Evolutionary conservation across 441 rosid species (phyloP).

Genomic region (Gossypium trilobum): DNA sequence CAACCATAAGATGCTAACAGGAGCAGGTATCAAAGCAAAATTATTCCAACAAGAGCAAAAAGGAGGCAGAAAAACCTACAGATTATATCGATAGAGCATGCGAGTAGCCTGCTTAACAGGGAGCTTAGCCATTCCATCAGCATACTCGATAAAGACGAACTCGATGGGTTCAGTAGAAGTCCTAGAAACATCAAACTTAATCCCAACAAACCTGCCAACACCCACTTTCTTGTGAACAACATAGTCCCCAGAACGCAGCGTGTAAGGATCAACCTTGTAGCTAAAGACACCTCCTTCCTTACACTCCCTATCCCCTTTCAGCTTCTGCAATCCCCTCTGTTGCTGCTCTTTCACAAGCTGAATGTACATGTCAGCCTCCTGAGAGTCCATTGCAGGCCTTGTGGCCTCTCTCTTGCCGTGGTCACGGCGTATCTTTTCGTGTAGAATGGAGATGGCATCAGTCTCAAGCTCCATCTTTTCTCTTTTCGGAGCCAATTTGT

Average conservation of each 20-base stretch:
- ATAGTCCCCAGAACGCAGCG: slow-evolving; percentile 66
- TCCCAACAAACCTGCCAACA: slow-evolving; percentile 77
- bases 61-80: slow-evolving; percentile 37
- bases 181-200: slow-evolving; percentile 63
- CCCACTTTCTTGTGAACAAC: slow-evolving; percentile 96
- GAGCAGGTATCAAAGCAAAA: neutral
- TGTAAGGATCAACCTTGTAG: slow-evolving; percentile 82
- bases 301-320: slow-evolving; percentile 50
- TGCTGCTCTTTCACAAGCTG: slow-evolving; percentile 77
- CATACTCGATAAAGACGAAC: slow-evolving; percentile 78
- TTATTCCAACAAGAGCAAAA: neutral
- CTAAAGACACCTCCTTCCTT: slow-evolving; percentile 36
- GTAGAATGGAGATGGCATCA: slow-evolving; percentile 63
- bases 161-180: slow-evolving; percentile 56
- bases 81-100: slow-evolving; percentile 79
- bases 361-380: slow-evolving; percentile 80
- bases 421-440: slow-evolving; percentile 71
- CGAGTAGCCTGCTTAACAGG: slow-evolving; percentile 90
- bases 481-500: slow-evolving; percentile 25
- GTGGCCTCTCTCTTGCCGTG: slow-evolving; percentile 48
- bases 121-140: slow-evolving; percentile 97
- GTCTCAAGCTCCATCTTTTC: slow-evolving; percentile 32
- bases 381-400: slow-evolving; percentile 53
- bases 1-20: neutral
- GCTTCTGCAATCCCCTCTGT: slow-evolving; percentile 80